Evolutionary conservation across 768 basidiomycete genomes (phyloP).

Genomic region (Polyporus arcularius): DNA sequence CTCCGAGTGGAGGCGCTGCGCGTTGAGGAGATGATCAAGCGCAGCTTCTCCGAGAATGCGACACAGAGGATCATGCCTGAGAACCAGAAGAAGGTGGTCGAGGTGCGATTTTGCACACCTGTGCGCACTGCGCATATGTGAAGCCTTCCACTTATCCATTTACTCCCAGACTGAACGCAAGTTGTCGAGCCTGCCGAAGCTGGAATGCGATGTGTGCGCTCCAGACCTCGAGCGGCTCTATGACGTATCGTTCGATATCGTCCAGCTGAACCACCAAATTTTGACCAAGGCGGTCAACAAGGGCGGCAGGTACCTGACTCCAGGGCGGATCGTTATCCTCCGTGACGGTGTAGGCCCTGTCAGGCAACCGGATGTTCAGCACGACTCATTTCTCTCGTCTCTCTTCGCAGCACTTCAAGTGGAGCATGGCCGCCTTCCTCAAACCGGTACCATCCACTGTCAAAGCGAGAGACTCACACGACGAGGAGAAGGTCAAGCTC

Average conservation of each 20-base stretch:
- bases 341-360: conserved; percentile 71
- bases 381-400: neutral
- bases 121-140: conserved; percentile 1
- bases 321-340: conserved; percentile 83
- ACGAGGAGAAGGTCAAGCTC: conserved; percentile 42
- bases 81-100: conserved; percentile 83
- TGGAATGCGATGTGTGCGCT: conserved; percentile 69
- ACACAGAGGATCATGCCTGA: conserved; percentile 91
- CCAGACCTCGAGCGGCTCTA: conserved; percentile 78
- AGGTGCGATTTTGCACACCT: conserved; percentile 46
- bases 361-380: neutral
- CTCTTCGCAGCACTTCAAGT: conserved; percentile 68
- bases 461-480: conserved; percentile 35
- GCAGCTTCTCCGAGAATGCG: conserved; percentile 97
- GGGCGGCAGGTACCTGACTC: conserved; percentile 63
- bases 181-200: conserved; percentile 60
- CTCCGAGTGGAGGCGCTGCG: conserved; percentile 93
- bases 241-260: conserved; percentile 63
- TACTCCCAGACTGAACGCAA: conserved; percentile 65
- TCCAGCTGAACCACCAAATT: conserved; percentile 62
- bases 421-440: conserved; percentile 70
- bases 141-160: conserved; percentile 12
- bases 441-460: conserved; percentile 54
- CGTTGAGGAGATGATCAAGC: conserved; percentile 99
- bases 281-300: conserved; percentile 60